Evolutionary conservation across 345 rosid genomes (phyloP).

Genomic region (Lenwebbia sp.): DNA sequence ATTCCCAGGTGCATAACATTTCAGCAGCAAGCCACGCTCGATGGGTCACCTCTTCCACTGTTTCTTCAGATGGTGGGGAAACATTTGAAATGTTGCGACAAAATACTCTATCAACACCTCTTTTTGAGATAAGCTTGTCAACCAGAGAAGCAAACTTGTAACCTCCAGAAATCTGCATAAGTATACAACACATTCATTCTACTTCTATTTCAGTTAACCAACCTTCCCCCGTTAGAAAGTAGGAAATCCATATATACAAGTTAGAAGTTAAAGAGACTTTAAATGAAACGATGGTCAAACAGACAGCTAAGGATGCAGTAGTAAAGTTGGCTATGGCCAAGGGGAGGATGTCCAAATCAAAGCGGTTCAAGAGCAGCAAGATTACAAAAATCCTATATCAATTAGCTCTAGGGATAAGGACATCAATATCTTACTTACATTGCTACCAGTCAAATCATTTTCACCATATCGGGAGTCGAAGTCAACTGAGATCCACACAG

Average conservation of each 20-base stretch:
- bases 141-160: conserved; percentile 54
- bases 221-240: neutral
- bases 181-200: conserved; percentile 1
- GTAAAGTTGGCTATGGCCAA: neutral
- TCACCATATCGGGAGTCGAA: conserved; percentile 1
- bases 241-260: neutral
- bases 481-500: conserved; percentile 55
- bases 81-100: conserved; percentile 9
- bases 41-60: conserved; percentile 16
- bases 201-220: neutral
- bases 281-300: neutral
- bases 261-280: neutral
- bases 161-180: conserved; percentile 43
- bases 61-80: conserved; percentile 9
- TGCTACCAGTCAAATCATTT: neutral
- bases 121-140: conserved; percentile 48
- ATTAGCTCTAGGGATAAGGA: neutral
- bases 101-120: conserved; percentile 51
- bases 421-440: conserved; percentile 23
- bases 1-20: conserved; percentile 85
- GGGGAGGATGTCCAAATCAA: neutral
- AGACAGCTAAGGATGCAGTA: neutral
- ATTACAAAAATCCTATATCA: neutral
- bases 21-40: conserved; percentile 92
- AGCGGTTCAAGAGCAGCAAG: neutral